These are phyloP conservation scores for Spizellomyces sp. DNA, from an alignment of 192 early-diverging fungal species.

Conservation along the genomic window DNA sequence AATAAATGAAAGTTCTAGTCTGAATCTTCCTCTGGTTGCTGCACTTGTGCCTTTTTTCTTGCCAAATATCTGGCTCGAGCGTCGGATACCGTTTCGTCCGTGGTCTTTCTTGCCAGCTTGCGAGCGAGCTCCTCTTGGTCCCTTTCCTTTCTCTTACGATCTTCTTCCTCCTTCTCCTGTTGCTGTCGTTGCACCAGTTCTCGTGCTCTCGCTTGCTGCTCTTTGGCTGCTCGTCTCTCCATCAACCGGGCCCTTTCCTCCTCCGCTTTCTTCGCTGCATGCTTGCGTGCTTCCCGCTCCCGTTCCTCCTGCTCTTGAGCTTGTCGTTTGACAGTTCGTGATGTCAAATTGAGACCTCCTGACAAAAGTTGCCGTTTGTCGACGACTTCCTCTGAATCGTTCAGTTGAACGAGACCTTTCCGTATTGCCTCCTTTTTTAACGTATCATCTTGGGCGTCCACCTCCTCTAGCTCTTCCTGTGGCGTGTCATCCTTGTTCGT, in stretches of 20 bases:
- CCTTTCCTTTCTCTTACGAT: conserved; percentile 24
- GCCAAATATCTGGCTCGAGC: conserved; percentile 51
- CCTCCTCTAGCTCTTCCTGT: neutral
- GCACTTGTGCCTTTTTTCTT: conserved; percentile 32
- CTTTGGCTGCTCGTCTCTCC: conserved; percentile 16
- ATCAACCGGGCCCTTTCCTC: conserved; percentile 40
- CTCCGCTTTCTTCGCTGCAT: conserved; percentile 50
- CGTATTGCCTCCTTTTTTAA: conserved; percentile 39
- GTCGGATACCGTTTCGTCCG: conserved; percentile 45
- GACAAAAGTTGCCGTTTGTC: conserved; percentile 73
- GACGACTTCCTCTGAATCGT: conserved; percentile 73
- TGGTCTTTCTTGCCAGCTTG: conserved; percentile 36
- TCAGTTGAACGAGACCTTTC: conserved; percentile 51
- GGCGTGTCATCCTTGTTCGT: conserved; percentile 13
- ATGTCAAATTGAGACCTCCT: conserved; percentile 71
- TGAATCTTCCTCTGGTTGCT: conserved; percentile 13
- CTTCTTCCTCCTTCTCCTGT: conserved; percentile 34
- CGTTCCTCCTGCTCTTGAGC: conserved; percentile 55
- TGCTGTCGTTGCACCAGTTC: conserved; percentile 27
- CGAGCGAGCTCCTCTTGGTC: conserved; percentile 29
- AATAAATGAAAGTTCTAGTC: conserved; percentile 8
- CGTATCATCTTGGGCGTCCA: neutral
- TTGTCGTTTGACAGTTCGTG: conserved; percentile 48
- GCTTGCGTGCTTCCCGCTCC: conserved; percentile 49
- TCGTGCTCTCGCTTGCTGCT: conserved; percentile 32